Evolutionary conservation across 139 green algal species (phyloP).

Genomic region (Chlorella sp.): DNA sequence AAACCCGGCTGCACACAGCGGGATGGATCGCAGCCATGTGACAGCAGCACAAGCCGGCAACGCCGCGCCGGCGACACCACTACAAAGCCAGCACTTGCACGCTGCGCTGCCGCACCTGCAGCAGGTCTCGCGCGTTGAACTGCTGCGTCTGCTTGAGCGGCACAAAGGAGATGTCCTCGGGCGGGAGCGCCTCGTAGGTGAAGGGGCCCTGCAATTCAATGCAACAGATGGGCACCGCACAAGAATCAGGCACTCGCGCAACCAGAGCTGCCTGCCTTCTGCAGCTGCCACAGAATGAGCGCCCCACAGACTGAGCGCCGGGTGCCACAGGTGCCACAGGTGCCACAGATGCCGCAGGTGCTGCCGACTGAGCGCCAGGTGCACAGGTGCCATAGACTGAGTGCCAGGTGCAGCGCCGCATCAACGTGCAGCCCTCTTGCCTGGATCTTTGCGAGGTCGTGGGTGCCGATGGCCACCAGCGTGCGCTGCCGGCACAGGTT

Average conservation of each 20-base stretch:
- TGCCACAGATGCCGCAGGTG: no score
- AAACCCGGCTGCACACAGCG: background rate
- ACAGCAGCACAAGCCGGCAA: background rate
- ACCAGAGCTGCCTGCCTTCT: no score
- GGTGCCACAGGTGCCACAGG: no score
- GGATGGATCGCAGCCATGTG: background rate
- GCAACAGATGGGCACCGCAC: no score
- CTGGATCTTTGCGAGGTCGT: constrained; percentile 92
- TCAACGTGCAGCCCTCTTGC: no score
- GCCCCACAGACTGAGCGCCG: no score
- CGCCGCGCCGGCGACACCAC: background rate
- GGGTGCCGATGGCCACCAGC: constrained; percentile 98
- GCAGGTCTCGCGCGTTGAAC: constrained; percentile 89
- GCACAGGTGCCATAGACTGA: no score
- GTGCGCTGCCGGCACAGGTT: constrained; percentile 97
- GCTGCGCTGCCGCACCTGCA: constrained; percentile 69
- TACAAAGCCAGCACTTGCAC: background rate
- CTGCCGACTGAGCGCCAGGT: no score
- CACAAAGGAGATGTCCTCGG: constrained; percentile 93
- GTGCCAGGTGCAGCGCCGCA: no score
- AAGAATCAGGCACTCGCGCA: no score
- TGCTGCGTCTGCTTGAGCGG: constrained; percentile 94
- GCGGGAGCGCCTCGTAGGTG: constrained; percentile 96
- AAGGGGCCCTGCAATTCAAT: constrained; percentile 76
- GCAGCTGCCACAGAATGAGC: no score